These are phyloP conservation scores for Mycena maculata DNA, from an alignment of 768 basidiomycete genomes.

Conservation along the genomic window DNA sequence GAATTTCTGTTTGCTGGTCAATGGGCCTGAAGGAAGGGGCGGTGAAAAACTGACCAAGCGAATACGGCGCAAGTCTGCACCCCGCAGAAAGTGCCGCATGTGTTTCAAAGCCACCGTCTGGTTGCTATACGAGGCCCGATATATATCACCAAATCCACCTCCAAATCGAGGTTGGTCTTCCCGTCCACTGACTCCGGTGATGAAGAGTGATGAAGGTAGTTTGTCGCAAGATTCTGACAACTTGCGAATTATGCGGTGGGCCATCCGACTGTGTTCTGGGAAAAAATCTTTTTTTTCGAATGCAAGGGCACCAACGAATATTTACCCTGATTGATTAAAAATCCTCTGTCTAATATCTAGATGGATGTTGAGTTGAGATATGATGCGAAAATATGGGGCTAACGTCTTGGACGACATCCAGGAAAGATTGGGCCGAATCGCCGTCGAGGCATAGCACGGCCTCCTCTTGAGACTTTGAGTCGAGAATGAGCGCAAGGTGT, in stretches of 20 bases:
- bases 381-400: slow-evolving; percentile 3
- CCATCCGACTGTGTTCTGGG: too few relatives aligned
- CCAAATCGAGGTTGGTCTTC: slow-evolving; percentile 13
- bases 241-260: slow-evolving; percentile 22
- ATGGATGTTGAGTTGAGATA: neutral
- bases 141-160: slow-evolving; percentile 44
- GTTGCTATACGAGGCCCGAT: slow-evolving; percentile 30
- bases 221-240: slow-evolving; percentile 22
- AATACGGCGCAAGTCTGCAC: slow-evolving; percentile 18
- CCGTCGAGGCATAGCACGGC: slow-evolving; percentile 29
- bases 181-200: slow-evolving; percentile 20
- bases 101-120: slow-evolving; percentile 39
- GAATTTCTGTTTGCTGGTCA: slow-evolving; percentile 11
- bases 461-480: slow-evolving; percentile 29
- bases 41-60: slow-evolving; percentile 28
- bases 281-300: too few relatives aligned
- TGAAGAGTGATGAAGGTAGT: slow-evolving; percentile 30
- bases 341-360: neutral
- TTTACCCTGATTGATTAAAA: neutral
- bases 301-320: too few relatives aligned
- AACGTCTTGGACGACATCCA: slow-evolving; percentile 38
- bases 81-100: slow-evolving; percentile 32
- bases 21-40: neutral
- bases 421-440: slow-evolving; percentile 33
- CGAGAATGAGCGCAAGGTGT: slow-evolving; percentile 28